Base-by-base conservation (phyloP, 257 asterid species). In the Capsicum pubescens region DNA sequence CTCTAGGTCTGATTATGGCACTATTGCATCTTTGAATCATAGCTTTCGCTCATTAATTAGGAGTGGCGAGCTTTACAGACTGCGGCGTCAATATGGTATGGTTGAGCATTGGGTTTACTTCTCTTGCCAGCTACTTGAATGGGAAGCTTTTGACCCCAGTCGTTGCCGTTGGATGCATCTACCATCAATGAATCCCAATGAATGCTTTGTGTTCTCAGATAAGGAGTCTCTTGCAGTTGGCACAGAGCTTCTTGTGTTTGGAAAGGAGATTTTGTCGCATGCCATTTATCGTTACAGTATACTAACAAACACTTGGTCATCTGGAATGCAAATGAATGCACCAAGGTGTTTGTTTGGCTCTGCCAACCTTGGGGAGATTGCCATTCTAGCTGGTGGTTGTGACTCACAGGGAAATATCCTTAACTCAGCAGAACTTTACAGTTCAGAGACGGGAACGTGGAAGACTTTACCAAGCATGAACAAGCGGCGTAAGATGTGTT, bases 101-200 rank as follows among this genome's bases (percentile, higher is more conserved):
- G 86, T 97, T 21, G 99, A 97, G 90, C 98, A 95, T 87, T 97
- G 99, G 99, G 97, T 97, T 85, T 97, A 95, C 77, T 93, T 97
- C 83, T 95, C 99, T 0, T 93, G 99, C 92, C 97, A 93, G 83
- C 87, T 92, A 81, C 96, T 90, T 32, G 98, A 95, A 80, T 97
- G 99, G 99, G 98, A 93, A 71, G 98, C 98, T 5, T 97, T 97
- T 81, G 99, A 97, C 87, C 99, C 99, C 14, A 86, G 15, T 67
- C 89, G 98, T 54, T 90, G 92, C 81, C 97, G 89, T 82, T 97
- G 99, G 99, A 95, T 97, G 98, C 95, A 87, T 59, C 83, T 97
- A 56, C 99, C 99, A 8, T 84, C 88, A 35, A 93, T 93, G 97
- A 84, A 88, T n/a, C 88, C 95, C 10, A 91, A 97, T 8, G 94